Conservation (phyloP, 2,329 filamentous ascomycete genomes). For the Dactylellina haptotyla region DNA sequence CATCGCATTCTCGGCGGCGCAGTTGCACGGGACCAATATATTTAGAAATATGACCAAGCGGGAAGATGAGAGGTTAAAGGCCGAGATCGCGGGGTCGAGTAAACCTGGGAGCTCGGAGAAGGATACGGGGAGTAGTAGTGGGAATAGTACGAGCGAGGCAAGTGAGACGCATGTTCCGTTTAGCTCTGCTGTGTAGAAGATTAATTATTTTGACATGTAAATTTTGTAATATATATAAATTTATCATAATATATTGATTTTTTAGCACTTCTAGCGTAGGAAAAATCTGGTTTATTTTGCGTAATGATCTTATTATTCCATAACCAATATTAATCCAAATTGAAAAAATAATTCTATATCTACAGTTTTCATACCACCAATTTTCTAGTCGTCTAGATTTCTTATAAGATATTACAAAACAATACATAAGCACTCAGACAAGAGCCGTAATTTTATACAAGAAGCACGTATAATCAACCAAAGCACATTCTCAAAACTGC, state of each 20-base stretch:
- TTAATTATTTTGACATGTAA: not conserved
- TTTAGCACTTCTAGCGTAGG: too few species aligned
- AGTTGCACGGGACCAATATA: slow-evolving; percentile 35
- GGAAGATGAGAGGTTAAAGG: slow-evolving; percentile 16
- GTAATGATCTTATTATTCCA: too few species aligned
- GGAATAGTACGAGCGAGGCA: not conserved
- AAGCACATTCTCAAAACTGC: not conserved
- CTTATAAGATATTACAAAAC: too few species aligned
- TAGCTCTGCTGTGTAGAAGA: not conserved
- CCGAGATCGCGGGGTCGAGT: not conserved
- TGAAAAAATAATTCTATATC: too few species aligned
- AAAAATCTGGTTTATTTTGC: too few species aligned
- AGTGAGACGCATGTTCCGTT: not conserved
- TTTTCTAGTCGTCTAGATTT: too few species aligned
- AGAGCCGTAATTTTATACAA: too few species aligned
- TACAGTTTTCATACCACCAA: too few species aligned
- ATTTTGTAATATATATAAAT: too few species aligned
- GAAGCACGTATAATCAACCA: not conserved
- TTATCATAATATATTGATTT: too few species aligned
- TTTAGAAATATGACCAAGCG: slow-evolving; percentile 32
- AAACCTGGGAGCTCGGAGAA: not conserved
- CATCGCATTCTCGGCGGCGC: slow-evolving; percentile 31
- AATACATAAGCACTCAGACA: too few species aligned
- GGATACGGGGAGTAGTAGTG: not conserved
- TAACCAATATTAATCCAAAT: too few species aligned